These are phyloP conservation scores for Ustulina deusta DNA, from an alignment of 2,329 filamentous ascomycete species.

Conservation along the genomic window DNA sequence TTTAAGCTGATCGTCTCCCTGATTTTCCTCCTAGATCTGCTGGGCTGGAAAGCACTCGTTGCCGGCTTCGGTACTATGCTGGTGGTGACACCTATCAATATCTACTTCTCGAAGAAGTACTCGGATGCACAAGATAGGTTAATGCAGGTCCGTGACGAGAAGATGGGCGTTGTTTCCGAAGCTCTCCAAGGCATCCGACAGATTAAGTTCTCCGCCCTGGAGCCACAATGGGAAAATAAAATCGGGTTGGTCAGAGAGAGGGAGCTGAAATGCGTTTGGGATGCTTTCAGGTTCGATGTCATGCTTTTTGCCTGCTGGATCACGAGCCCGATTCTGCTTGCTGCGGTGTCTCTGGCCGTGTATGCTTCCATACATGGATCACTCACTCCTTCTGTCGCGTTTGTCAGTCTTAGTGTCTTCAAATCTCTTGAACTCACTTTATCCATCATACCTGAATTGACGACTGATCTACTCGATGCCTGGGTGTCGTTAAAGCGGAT, in stretches of 20 bases:
- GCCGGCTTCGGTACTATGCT: constrained; percentile 74
- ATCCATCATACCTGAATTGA: constrained; percentile 77
- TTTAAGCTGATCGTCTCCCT: constrained; percentile 75
- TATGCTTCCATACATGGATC: constrained; percentile 74
- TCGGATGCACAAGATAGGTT: constrained; percentile 73
- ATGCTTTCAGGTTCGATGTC: constrained; percentile 72
- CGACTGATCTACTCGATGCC: constrained; percentile 77
- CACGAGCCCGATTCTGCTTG: constrained; percentile 77
- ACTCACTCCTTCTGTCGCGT: constrained; percentile 79
- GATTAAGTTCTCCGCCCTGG: constrained; percentile 85
- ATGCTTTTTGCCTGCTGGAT: constrained; percentile 77
- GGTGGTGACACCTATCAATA: constrained; percentile 75
- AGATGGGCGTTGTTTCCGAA: constrained; percentile 81
- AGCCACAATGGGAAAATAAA: constrained; percentile 78
- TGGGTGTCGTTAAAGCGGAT: constrained; percentile 79
- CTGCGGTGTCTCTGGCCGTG: constrained; percentile 75
- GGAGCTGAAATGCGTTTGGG: constrained; percentile 76
- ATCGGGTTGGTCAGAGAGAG: constrained; percentile 73
- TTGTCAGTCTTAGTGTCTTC: constrained; percentile 82
- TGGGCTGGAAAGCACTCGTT: constrained; percentile 77
- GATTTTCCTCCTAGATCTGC: constrained; percentile 72
- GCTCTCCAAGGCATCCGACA: constrained; percentile 83
- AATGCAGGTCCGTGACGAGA: constrained; percentile 81
- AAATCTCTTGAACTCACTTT: constrained; percentile 78
- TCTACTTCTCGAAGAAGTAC: constrained; percentile 74